Percentiles rank a stretch among this genome's conserved stretches.
Conservation (phyloP, 1,284 basidiomycete genomes). For the Lignosus rhinocerotis region DNA sequence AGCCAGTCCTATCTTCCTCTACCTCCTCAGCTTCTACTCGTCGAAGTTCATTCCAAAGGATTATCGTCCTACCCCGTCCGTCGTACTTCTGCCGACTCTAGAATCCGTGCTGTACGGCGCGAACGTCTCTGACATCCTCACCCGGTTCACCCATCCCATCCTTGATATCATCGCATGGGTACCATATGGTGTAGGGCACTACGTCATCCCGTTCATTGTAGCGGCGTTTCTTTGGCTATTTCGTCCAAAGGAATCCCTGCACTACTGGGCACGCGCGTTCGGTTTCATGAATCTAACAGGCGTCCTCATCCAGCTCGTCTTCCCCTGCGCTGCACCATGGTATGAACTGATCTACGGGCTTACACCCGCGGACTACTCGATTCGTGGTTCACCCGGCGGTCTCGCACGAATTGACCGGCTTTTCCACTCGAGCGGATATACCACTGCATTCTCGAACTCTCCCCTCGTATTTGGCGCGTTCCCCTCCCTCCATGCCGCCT, state of each 20-base stretch:
- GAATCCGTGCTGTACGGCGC: conserved; percentile 95
- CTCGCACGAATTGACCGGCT: conserved; percentile 91
- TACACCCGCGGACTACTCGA: conserved; percentile 90
- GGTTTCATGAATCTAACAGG: conserved; percentile 94
- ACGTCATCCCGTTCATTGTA: conserved; percentile 80
- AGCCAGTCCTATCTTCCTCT: conserved; percentile 84
- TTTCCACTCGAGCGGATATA: conserved; percentile 82
- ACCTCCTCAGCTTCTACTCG: conserved; percentile 85
- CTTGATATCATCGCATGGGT: conserved; percentile 95
- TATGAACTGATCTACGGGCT: conserved; percentile 98
- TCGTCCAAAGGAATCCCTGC: conserved; percentile 77
- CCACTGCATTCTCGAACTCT: conserved; percentile 82
- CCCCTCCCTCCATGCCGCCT: conserved; percentile 90
- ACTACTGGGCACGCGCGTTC: conserved; percentile 87
- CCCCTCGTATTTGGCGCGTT: conserved; percentile 98
- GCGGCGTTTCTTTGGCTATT: conserved; percentile 80
- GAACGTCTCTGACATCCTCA: conserved; percentile 96
- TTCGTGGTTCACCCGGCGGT: conserved; percentile 92
- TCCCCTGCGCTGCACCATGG: conserved; percentile 97
- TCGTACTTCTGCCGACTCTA: conserved; percentile 90
- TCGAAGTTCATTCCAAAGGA: conserved; percentile 81
- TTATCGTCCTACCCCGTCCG: conserved; percentile 83
- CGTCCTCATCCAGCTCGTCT: conserved; percentile 85
- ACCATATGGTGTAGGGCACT: conserved; percentile 94
- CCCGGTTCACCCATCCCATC: conserved; percentile 88